Conservation (phyloP, 805 yeast species). For the Barnettozyma wickerhamii region DNA sequence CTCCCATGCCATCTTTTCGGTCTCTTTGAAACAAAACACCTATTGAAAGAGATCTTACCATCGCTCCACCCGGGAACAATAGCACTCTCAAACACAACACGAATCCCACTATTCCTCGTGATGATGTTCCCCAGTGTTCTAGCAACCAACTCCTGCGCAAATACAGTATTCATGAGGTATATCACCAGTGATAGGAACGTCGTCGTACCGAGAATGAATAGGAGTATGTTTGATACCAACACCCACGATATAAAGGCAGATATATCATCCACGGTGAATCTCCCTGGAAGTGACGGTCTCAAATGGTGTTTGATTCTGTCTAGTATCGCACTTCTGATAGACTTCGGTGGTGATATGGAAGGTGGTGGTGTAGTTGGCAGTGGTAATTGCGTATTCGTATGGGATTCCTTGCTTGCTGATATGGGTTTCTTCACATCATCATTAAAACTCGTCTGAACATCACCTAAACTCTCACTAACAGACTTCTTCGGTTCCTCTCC, state of each 20-base stretch:
- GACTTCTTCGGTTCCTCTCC: neutral
- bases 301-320: slow-evolving; percentile 66
- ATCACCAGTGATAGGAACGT: slow-evolving; percentile 82
- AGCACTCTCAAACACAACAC: slow-evolving; percentile 88
- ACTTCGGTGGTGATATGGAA: neutral
- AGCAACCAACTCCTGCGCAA: slow-evolving; percentile 74
- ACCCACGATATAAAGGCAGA: slow-evolving; percentile 91
- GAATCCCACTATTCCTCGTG: slow-evolving; percentile 76
- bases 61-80: slow-evolving; percentile 92
- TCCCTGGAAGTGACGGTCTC: slow-evolving; percentile 59
- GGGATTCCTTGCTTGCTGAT: neutral
- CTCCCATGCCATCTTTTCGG: slow-evolving; percentile 49
- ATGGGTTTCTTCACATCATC: neutral
- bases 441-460: neutral
- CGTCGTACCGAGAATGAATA: slow-evolving; percentile 85
- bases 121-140: slow-evolving; percentile 74
- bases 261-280: slow-evolving; percentile 83
- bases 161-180: slow-evolving; percentile 57
- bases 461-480: neutral
- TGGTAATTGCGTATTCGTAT: neutral
- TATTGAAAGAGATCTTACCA: slow-evolving; percentile 77
- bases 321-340: slow-evolving; percentile 29
- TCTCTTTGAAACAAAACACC: slow-evolving; percentile 80
- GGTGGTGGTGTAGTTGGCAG: neutral
- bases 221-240: slow-evolving; percentile 76